Conservation (phyloP, 768 basidiomycete genomes). For the Suillus discolor region DNA sequence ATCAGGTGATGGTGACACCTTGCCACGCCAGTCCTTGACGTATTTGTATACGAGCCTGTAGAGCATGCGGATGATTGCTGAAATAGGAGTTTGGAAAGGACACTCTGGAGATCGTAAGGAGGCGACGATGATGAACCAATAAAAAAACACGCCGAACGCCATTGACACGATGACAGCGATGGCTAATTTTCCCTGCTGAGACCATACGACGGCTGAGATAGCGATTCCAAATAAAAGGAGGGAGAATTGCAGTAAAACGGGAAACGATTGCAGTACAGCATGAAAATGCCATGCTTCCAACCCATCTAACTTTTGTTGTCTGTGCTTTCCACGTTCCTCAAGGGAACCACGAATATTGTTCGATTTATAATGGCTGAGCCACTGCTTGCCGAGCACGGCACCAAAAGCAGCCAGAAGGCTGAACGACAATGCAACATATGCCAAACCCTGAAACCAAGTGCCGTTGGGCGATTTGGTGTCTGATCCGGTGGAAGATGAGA, state of each 20-base stretch:
- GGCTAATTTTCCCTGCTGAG: background rate
- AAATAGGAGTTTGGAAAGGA: constrained; percentile 7
- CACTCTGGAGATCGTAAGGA: background rate
- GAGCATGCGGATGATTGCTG: background rate
- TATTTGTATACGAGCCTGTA: background rate
- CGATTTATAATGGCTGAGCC: constrained; percentile 15
- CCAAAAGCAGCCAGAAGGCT: constrained; percentile 27
- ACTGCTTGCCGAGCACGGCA: constrained; percentile 20
- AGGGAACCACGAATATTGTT: constrained; percentile 14
- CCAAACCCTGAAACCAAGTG: constrained; percentile 17
- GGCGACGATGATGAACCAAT: background rate
- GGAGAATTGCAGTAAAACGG: constrained; percentile 13
- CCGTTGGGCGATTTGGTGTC: background rate
- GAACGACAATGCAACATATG: constrained; percentile 21
- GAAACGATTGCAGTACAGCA: constrained; percentile 1
- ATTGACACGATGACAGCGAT: constrained; percentile 2
- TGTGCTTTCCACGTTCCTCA: constrained; percentile 5
- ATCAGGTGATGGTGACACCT: background rate
- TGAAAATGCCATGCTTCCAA: constrained; percentile 1
- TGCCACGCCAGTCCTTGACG: background rate
- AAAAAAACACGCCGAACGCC: constrained; percentile 1
- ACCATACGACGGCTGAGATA: constrained; percentile 5
- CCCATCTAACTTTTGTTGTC: constrained; percentile 3
- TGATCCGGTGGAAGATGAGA: background rate
- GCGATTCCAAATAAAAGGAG: constrained; percentile 8